phyloP scores from a whole-genome alignment of 352 stramenopile species.

The Globisporangium emineosum region DNA sequence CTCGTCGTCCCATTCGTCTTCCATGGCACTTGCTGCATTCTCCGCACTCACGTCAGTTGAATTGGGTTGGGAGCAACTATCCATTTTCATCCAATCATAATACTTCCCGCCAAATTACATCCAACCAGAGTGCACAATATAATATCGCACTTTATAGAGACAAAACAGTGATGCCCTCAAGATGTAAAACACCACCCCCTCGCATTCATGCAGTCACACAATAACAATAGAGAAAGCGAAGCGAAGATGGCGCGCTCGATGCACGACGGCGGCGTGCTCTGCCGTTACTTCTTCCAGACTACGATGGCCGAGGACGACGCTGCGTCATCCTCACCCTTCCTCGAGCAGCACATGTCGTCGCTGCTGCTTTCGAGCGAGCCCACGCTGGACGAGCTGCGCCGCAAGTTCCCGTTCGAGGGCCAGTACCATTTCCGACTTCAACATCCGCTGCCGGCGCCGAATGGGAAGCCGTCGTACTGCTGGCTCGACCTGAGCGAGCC shows the following conservation, averaged over 20 bases:
- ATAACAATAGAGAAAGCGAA: neutral
- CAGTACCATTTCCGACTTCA: slow-evolving; percentile 79
- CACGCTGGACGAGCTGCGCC: slow-evolving; percentile 57
- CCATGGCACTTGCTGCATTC: slow-evolving; percentile 17
- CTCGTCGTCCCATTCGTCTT: slow-evolving; percentile 85
- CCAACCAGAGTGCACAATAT: neutral
- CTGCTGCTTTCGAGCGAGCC: slow-evolving; percentile 62
- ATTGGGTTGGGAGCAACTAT: neutral
- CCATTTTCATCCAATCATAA: neutral
- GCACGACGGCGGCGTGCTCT: slow-evolving; percentile 46
- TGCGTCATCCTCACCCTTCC: neutral
- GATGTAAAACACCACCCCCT: slow-evolving; percentile 8
- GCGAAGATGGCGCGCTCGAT: slow-evolving; percentile 7
- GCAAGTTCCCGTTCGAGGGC: slow-evolving; percentile 78
- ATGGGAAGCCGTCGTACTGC: slow-evolving; percentile 40
- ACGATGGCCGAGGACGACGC: slow-evolving; percentile 55
- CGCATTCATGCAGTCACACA: neutral
- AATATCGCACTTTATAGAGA: neutral
- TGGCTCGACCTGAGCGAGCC: slow-evolving; percentile 77
- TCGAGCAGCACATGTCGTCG: slow-evolving; percentile 55
- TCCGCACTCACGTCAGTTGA: neutral
- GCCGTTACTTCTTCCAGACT: slow-evolving; percentile 82
- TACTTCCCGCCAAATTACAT: neutral
- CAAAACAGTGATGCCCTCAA: neutral
- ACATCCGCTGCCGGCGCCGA: slow-evolving; percentile 19